A percentile compares a stretch with the other conserved stretches of the same genome.
These are phyloP conservation scores for Phanerochaete sordida DNA, from an alignment of 768 basidiomycete genomes.

Conservation along the genomic window DNA sequence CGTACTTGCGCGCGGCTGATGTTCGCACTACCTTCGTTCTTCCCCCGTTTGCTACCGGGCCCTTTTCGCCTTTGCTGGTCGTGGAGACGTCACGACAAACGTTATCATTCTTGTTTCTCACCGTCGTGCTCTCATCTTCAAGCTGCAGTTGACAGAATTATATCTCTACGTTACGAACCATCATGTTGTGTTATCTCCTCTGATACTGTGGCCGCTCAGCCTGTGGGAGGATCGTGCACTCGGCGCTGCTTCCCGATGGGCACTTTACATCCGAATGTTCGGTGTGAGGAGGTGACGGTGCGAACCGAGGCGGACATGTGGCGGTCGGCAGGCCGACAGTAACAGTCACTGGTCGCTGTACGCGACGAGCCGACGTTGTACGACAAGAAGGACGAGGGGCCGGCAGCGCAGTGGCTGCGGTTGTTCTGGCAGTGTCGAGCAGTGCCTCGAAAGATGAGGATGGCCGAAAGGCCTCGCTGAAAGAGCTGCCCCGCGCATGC, in stretches of 20 bases:
- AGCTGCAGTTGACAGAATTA: no score
- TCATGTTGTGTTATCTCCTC: background rate
- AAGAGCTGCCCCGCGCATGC: background rate
- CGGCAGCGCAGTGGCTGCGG: background rate
- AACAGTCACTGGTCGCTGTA: background rate
- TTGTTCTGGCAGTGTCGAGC: constrained; percentile 1
- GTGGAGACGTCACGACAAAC: no score
- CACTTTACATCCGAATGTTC: background rate
- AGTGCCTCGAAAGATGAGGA: background rate
- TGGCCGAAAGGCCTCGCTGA: background rate
- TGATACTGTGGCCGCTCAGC: no score
- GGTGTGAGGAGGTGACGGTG: background rate
- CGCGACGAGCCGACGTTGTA: no score
- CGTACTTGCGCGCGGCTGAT: background rate
- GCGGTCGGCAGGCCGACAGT: background rate
- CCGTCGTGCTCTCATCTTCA: no score
- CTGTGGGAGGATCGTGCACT: no score
- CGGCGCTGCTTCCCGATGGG: background rate
- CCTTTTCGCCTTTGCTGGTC: no score
- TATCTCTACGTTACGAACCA: background rate
- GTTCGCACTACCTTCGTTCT: background rate
- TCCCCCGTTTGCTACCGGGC: no score
- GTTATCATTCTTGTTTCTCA: no score
- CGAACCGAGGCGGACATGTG: background rate
- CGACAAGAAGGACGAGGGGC: no score